Percentiles rank a stretch among this genome's conserved stretches.
These are phyloP conservation scores for Mycena pura DNA, from an alignment of 768 basidiomycete genomes.

Conservation along the genomic window DNA sequence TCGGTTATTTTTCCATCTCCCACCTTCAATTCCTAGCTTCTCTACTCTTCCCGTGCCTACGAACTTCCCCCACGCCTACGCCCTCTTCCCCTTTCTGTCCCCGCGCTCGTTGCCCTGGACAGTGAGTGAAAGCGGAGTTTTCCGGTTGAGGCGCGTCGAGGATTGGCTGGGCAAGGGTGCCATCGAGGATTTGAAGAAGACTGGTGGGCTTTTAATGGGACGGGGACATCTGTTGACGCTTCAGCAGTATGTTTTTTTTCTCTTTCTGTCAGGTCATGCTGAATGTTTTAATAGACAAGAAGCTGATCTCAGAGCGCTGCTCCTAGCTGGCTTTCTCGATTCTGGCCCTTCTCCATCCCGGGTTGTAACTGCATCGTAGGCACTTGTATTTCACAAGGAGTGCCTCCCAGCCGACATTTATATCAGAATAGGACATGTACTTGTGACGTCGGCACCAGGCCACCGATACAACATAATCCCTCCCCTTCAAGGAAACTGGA, in stretches of 20 bases:
- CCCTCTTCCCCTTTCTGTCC: constrained; percentile 72
- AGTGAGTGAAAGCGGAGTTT: constrained; percentile 49
- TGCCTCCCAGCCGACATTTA: constrained; percentile 14
- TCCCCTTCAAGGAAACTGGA: constrained; percentile 22
- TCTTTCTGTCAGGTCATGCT: not conserved
- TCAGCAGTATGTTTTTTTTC: constrained; percentile 40
- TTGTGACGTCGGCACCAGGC: constrained; percentile 37
- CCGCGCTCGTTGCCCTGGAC: constrained; percentile 58
- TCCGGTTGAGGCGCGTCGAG: constrained; percentile 67
- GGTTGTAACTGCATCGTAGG: constrained; percentile 50
- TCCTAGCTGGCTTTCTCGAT: constrained; percentile 1
- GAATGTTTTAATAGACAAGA: constrained; percentile 9
- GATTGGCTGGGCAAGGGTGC: constrained; percentile 58
- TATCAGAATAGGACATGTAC: constrained; percentile 64
- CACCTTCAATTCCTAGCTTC: constrained; percentile 33
- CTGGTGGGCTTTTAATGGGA: constrained; percentile 46
- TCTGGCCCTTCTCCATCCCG: constrained; percentile 5
- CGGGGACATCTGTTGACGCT: constrained; percentile 40
- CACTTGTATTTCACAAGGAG: constrained; percentile 4
- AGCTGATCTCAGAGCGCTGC: constrained; percentile 16
- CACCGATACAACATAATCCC: constrained; percentile 14
- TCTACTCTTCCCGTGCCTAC: constrained; percentile 32
- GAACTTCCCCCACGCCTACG: constrained; percentile 51
- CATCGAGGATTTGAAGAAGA: constrained; percentile 42
- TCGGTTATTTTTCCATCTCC: constrained; percentile 35